Evolutionary conservation across 1,139 yeast species (phyloP), one percentile per base, ranked within the genome.

Genomic region (Meyerozyma sp.): DNA sequence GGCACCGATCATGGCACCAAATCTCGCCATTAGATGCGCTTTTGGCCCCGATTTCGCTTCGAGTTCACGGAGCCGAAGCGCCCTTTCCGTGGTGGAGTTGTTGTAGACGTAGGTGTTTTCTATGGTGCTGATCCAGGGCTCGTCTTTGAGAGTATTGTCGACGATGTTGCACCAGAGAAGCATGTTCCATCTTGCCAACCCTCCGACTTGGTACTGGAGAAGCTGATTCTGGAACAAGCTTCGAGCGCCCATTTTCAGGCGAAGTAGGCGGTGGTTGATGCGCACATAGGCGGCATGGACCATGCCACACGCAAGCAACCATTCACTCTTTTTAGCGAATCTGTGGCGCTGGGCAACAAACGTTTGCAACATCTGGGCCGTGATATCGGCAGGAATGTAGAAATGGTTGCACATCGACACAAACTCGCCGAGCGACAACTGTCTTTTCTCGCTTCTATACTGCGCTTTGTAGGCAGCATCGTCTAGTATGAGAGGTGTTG

Each of bases 281-380:
- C 82, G 65, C 11, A 70, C 64, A 42, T 79, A 81, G 11, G 83
- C 81, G 6, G 83, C 75, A 36, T 82, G 70, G 1, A 83, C 69
- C 49, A 84, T 58, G 0, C 90, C 91, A 57, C 87, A 81, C 1
- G 84, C 78, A 26, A 84, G 59, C 13, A 81, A 78, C 88, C 90
- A 84, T 38, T 82, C 84, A 45, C 76, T 79, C 40, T 76, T 75
- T 49, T 69, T 72, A 14, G 56, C 53, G 42, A 82, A 74, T 50
- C 79, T 77, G 40, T 74, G 72, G 36, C 75, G 70, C 50, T 79
- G 79, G 2, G 67, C 61, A 32, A 70, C 62, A 50, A 75, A 83
- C 0, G 82, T 74, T 32, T 71, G 73, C 10, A 82, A 50, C 46
- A 84, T 67, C 36, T 66, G 61, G 27, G 69, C 66, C 0, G 88